Percentiles rank a stretch among this genome's conserved stretches.
Conservation (phyloP, 305 asterid genomes). For the Rubia balearica region DNA sequence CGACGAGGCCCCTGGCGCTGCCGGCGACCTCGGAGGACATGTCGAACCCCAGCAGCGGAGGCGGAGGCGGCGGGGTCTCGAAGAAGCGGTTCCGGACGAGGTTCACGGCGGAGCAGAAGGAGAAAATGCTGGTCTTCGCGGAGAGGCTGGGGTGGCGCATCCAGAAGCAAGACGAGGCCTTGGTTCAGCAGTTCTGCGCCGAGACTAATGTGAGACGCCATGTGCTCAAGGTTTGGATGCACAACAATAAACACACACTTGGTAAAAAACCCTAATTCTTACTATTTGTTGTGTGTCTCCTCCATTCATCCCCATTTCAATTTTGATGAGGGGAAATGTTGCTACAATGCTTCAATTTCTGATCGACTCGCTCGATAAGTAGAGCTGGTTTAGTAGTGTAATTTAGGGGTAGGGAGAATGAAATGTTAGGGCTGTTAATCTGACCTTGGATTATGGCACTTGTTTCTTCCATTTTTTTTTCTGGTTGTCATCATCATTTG, state of each 20-base stretch:
- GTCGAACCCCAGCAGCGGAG: conserved; percentile 37
- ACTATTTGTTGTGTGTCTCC: background rate
- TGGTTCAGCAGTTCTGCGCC: conserved; percentile 48
- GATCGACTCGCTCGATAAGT: background rate
- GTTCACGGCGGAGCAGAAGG: conserved; percentile 59
- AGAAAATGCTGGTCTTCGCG: conserved; percentile 49
- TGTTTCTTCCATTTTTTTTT: background rate
- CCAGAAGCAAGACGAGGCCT: conserved; percentile 57
- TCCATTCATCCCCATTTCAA: background rate
- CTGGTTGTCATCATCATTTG: background rate
- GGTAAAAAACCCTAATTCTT: conserved; percentile 36
- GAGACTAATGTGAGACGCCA: conserved; percentile 48
- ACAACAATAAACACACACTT: conserved; percentile 60
- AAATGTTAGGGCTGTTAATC: conserved; percentile 15
- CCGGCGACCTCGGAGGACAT: conserved; percentile 28
- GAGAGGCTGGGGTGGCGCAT: conserved; percentile 56
- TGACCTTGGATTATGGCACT: background rate
- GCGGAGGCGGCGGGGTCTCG: conserved; percentile 21
- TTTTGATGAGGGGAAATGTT: conserved; percentile 1
- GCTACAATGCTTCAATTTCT: background rate
- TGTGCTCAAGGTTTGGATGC: conserved; percentile 82
- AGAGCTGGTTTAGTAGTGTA: background rate
- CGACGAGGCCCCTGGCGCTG: conserved; percentile 21
- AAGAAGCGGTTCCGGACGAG: conserved; percentile 56
- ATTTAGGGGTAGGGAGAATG: conserved; percentile 4